phyloP scores from a whole-genome alignment of 2,329 filamentous ascomycete genomes.

The Pestalotiopsis sp. region DNA sequence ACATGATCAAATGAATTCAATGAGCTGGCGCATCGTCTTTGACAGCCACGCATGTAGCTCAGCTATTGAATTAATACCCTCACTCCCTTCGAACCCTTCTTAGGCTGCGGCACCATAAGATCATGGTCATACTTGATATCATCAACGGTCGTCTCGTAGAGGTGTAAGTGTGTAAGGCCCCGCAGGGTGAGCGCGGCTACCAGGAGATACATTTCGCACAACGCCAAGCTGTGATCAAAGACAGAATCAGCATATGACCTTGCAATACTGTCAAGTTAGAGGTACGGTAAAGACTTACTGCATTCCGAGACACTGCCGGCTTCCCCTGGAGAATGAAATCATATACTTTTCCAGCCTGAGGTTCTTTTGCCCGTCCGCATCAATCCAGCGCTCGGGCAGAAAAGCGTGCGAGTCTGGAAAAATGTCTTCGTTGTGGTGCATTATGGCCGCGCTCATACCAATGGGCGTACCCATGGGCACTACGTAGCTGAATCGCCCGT shows the following conservation, averaged over 20 bases:
- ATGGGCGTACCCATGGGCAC: slow-evolving; percentile 24
- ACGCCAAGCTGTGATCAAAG: slow-evolving; percentile 19
- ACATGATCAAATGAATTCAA: too few relatives aligned
- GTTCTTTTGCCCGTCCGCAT: slow-evolving; percentile 11
- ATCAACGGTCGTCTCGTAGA: slow-evolving; percentile 22
- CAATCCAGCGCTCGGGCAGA: slow-evolving; percentile 25
- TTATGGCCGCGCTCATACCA: slow-evolving; percentile 20
- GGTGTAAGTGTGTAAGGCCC: slow-evolving; percentile 25
- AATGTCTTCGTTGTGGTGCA: slow-evolving; percentile 22
- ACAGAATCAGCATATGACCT: too few relatives aligned
- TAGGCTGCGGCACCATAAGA: slow-evolving; percentile 23
- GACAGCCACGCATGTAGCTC: too few relatives aligned
- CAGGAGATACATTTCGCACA: slow-evolving; percentile 27
- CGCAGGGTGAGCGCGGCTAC: slow-evolving; percentile 23
- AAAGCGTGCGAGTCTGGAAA: slow-evolving; percentile 25
- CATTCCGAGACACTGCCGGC: slow-evolving; percentile 24
- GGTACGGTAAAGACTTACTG: slow-evolving; percentile 21
- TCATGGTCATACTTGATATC: slow-evolving; percentile 32
- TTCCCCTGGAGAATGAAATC: slow-evolving; percentile 25
- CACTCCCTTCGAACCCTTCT: slow-evolving; percentile 15
- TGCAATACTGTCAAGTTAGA: too few relatives aligned
- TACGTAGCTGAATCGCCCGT: slow-evolving; percentile 18
- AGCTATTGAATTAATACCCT: slow-evolving; percentile 10
- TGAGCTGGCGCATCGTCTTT: too few relatives aligned
- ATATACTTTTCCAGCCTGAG: slow-evolving; percentile 18